Evolutionary conservation across 2,329 filamentous ascomycete species (phyloP), one percentile per base, ranked within the genome.

Genomic region (Colletotrichum horii): DNA sequence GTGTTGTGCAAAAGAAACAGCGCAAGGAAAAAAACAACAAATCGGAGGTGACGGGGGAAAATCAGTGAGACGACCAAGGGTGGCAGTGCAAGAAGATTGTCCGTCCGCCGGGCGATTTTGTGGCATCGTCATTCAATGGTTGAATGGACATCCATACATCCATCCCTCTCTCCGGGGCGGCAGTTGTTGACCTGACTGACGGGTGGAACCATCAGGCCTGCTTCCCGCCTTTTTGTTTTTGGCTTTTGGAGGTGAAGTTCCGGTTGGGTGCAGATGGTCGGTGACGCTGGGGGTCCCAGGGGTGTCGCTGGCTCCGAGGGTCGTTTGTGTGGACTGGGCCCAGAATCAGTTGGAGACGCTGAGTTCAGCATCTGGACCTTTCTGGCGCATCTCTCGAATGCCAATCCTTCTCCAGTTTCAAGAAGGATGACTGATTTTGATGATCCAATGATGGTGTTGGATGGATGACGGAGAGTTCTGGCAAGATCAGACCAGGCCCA

Each of bases 21-120:
- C 28, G 67, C 36, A 65, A 64, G 28, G 43, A 28, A 34, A 32
- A 22, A 34, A 58, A 64, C 62, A 52, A 52, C 71, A 74, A 65
- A 70, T 70, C 71, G 66, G 67, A 73, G 56, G 22, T 43, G 64
- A 32, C 56, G 58, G 66, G 30, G 43, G 43, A 38, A 24, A 19
- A 28, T 36, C 26, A 28, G 66, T 68, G 65, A 67, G 48, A 67
- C 65, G 67, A 36, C 66, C 43, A 74, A 70, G 71, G 32, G 71
- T 70, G 71, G 71, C 71, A 74, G 66, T 74, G 71, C 71, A 70
- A 38, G 12, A 14, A n/a, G 26, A 26, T 34, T 55, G 34, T 69
- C 38, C 43, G 12, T 48, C 61, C 68, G 19, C 56, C 36, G 34
- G 58, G 26, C 58, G 9, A 32, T 9, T 36, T 19, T 52, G 34